A percentile compares a stretch with the other conserved stretches of the same genome.
Evolutionary conservation across 345 rosid species (phyloP).

Genomic region (Acer saccharum): DNA sequence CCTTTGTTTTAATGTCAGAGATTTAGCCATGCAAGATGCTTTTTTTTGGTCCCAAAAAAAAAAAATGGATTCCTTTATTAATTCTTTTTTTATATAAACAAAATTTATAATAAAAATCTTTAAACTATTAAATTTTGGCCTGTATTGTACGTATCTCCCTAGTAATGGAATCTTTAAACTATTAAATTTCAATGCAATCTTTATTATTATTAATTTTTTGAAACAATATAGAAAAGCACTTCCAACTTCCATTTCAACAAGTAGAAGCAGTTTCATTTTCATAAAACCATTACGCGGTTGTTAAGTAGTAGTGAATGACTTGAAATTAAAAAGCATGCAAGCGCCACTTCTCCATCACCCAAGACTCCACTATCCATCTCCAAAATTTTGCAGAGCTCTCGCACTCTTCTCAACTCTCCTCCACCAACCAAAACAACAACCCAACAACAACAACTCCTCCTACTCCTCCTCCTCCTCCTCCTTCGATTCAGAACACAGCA

Average conservation of each 20-base stretch:
- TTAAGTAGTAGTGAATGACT: background rate
- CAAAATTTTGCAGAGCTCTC: background rate
- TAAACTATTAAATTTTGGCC: too few relatives aligned
- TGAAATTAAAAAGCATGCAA: background rate
- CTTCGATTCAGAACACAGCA: constrained; percentile 23
- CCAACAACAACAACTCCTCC: background rate
- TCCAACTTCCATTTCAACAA: too few relatives aligned
- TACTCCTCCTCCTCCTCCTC: background rate
- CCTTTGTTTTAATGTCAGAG: background rate
- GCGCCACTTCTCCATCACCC: background rate
- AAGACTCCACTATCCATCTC: background rate
- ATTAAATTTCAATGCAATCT: too few relatives aligned
- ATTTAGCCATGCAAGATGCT: too few relatives aligned
- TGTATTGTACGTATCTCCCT: too few relatives aligned
- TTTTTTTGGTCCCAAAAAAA: too few relatives aligned
- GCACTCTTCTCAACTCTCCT: background rate
- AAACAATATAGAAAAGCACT: too few relatives aligned
- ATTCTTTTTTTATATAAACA: too few relatives aligned
- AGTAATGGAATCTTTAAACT: too few relatives aligned
- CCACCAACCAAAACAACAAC: background rate
- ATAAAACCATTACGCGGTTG: background rate
- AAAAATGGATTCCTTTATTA: too few relatives aligned
- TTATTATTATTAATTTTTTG: too few relatives aligned
- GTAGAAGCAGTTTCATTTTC: background rate
- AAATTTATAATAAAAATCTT: too few relatives aligned